phyloP scores from a whole-genome alignment of 371 early-diverging fungal genomes.

The Globomyces sp. region DNA sequence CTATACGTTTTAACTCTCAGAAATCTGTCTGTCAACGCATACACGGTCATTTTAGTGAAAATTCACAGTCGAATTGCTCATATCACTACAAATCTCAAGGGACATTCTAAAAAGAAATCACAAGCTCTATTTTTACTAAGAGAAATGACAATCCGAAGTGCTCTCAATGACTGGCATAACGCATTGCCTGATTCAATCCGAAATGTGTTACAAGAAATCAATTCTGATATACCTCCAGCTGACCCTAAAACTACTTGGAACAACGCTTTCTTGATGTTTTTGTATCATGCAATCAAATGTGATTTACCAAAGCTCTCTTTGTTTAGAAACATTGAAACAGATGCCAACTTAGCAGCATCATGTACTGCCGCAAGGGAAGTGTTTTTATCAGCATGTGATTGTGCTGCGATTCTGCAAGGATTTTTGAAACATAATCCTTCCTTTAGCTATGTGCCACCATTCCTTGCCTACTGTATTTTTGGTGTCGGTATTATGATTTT shows the following conservation, averaged over 20 bases:
- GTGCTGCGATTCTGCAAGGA: slow-evolving; percentile 14
- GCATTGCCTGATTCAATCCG: slow-evolving; percentile 7
- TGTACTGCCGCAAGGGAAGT: neutral
- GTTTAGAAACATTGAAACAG: slow-evolving; percentile 11
- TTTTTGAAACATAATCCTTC: slow-evolving; percentile 17
- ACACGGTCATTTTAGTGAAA: slow-evolving; percentile 9
- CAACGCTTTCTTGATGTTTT: slow-evolving; percentile 12
- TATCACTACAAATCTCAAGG: slow-evolving; percentile 1
- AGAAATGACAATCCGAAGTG: slow-evolving; percentile 4
- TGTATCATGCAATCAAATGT: slow-evolving; percentile 16
- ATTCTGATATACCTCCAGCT: neutral
- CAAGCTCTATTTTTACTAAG: neutral
- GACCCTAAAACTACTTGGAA: slow-evolving; percentile 13
- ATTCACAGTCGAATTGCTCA: slow-evolving; percentile 8
- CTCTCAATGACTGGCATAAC: slow-evolving; percentile 14
- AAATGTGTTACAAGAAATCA: slow-evolving; percentile 11
- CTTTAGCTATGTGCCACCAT: slow-evolving; percentile 9
- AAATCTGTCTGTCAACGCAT: neutral
- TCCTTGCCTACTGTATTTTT: slow-evolving; percentile 10
- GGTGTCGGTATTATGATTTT: slow-evolving; percentile 5
- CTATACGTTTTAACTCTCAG: slow-evolving; percentile 14
- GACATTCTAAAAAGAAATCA: neutral
- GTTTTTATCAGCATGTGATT: slow-evolving; percentile 14
- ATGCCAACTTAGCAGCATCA: slow-evolving; percentile 9
- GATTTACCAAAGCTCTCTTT: slow-evolving; percentile 1